These are phyloP conservation scores for Paraphoma chrysanthemicola DNA, from an alignment of 2,329 filamentous ascomycete species.

Conservation along the genomic window DNA sequence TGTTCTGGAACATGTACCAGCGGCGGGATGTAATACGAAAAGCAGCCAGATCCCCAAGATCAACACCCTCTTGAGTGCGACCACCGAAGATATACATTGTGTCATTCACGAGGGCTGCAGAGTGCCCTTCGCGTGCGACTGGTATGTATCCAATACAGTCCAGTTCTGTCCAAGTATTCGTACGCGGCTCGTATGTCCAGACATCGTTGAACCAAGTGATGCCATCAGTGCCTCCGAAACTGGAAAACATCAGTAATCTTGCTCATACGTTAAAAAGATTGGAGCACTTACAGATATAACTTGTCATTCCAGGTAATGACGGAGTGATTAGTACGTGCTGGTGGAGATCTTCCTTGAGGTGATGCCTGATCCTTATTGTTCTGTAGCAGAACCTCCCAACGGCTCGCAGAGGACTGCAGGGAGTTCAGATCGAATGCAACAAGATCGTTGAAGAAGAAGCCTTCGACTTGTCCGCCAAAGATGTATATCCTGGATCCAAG, in stretches of 20 bases:
- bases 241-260: constrained; percentile 46
- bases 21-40: constrained; percentile 81
- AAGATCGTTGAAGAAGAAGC: constrained; percentile 97
- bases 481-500: constrained; percentile 96
- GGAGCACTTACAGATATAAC: constrained; percentile 78
- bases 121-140: constrained; percentile 90
- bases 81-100: constrained; percentile 99
- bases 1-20: constrained; percentile 99
- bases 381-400: constrained; percentile 90
- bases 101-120: constrained; percentile 90
- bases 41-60: constrained; percentile 91
- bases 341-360: constrained; percentile 60
- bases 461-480: constrained; percentile 96
- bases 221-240: constrained; percentile 97
- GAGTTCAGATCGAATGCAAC: constrained; percentile 96
- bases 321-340: constrained; percentile 92
- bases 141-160: constrained; percentile 99
- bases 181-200: constrained; percentile 88
- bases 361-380: constrained; percentile 68
- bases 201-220: constrained; percentile 99
- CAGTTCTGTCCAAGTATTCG: constrained; percentile 84
- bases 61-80: constrained; percentile 88
- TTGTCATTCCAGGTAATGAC: constrained; percentile 92
- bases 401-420: constrained; percentile 86
- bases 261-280: too few relatives aligned